These are phyloP conservation scores for Podospora fimiseda DNA, from an alignment of 495 filamentous ascomycete genomes.

Conservation along the genomic window DNA sequence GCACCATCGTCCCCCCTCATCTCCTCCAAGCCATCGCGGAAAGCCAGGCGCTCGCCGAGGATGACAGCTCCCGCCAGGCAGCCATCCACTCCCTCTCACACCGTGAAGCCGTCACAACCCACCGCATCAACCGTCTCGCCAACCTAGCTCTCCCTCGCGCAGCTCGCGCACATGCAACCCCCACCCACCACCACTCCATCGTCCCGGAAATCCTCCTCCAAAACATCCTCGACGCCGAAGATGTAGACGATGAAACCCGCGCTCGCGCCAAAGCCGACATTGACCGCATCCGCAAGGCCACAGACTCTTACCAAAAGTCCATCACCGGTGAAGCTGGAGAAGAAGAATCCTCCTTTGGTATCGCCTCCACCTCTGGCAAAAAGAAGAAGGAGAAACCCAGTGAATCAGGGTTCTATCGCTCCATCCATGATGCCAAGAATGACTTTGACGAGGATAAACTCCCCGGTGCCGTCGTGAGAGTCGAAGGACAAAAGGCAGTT, in stretches of 20 bases:
- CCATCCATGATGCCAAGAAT: conserved; percentile 33
- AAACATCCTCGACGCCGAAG: conserved; percentile 29
- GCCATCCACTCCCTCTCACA: background rate
- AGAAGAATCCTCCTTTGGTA: background rate
- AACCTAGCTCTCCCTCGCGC: conserved; percentile 6
- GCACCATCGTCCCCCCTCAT: background rate
- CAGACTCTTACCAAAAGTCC: conserved; percentile 24
- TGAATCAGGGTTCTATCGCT: conserved; percentile 26
- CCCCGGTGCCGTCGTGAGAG: conserved; percentile 31
- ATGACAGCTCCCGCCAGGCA: background rate
- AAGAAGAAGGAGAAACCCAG: conserved; percentile 5
- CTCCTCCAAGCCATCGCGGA: background rate
- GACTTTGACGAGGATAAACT: conserved; percentile 27
- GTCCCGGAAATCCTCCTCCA: conserved; percentile 33
- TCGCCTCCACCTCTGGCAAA: background rate
- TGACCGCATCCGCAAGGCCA: conserved; percentile 24
- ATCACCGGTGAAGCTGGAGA: conserved; percentile 17
- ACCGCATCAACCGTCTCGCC: conserved; percentile 18
- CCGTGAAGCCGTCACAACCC: background rate
- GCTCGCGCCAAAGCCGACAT: conserved; percentile 28
- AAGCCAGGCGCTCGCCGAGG: background rate
- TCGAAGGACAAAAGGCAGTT: conserved; percentile 32
- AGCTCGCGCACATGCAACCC: background rate
- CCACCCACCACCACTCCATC: conserved; percentile 19
- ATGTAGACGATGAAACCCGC: conserved; percentile 32